Evolutionary conservation across 139 green algal species (phyloP).

Genomic region (Chlamydomonas asymmetrica): DNA sequence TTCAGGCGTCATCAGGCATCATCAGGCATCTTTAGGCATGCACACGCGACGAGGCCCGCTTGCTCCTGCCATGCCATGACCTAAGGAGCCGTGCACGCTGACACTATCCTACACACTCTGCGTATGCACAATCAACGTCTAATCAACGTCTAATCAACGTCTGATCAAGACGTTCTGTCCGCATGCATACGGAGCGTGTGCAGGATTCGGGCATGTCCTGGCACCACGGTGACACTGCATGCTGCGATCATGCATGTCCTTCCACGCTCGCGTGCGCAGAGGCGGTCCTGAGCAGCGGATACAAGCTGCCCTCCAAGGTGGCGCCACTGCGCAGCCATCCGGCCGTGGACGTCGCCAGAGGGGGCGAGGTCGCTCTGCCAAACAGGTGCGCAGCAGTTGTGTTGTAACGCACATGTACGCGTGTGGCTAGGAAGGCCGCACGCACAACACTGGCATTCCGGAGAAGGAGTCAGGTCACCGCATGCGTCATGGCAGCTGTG

Average conservation of each 20-base stretch:
- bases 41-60: too few species aligned
- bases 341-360: conserved; percentile 46
- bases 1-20: background rate
- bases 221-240: too few species aligned
- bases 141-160: too few species aligned
- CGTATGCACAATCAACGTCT: too few species aligned
- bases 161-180: too few species aligned
- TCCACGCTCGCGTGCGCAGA: conserved; percentile 16
- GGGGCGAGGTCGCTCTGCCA: conserved; percentile 46
- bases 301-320: conserved; percentile 30
- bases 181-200: too few species aligned
- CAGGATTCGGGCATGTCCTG: too few species aligned
- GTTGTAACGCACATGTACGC: too few species aligned
- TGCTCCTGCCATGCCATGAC: too few species aligned
- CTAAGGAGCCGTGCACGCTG: too few species aligned
- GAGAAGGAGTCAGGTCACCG: background rate
- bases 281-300: conserved; percentile 30
- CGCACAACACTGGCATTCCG: background rate
- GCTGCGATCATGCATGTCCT: background rate
- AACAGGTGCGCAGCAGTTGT: conserved; percentile 34
- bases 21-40: too few species aligned
- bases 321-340: conserved; percentile 48
- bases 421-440: background rate
- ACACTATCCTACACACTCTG: too few species aligned
- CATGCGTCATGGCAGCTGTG: background rate